Evolutionary conservation across 345 rosid species (phyloP).

Genomic region (Abelmoschus esculentus): DNA sequence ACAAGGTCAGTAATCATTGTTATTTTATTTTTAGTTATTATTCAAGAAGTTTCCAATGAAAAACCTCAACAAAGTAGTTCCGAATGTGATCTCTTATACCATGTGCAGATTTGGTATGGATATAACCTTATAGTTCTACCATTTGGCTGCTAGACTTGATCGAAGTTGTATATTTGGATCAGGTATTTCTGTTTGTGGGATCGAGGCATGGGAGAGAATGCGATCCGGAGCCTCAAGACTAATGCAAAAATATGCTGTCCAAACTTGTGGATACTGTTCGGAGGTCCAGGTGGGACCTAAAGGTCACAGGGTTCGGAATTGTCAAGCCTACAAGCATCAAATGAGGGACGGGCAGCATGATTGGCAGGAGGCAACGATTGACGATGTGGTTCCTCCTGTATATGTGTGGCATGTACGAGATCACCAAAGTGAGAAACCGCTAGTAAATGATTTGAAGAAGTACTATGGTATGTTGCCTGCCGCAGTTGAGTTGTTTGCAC

Average conservation of each 20-base stretch:
- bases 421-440: slow-evolving; percentile 15
- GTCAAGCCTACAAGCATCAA: slow-evolving; percentile 49
- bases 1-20: slow-evolving; percentile 22
- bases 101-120: neutral
- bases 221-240: slow-evolving; percentile 31
- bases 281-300: slow-evolving; percentile 46
- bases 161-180: neutral
- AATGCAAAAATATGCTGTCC: slow-evolving; percentile 36
- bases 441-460: slow-evolving; percentile 35
- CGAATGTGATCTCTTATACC: neutral
- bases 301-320: slow-evolving; percentile 46
- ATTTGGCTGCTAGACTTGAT: neutral
- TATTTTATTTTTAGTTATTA: neutral
- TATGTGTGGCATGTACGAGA: slow-evolving; percentile 43
- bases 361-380: slow-evolving; percentile 47
- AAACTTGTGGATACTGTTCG: slow-evolving; percentile 44
- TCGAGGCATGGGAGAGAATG: slow-evolving; percentile 40
- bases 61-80: neutral
- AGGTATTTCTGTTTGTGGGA: slow-evolving; percentile 28
- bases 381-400: slow-evolving; percentile 38
- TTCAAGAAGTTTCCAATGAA: neutral
- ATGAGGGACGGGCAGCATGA: slow-evolving; percentile 58
- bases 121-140: neutral
- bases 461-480: slow-evolving; percentile 47
- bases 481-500: slow-evolving; percentile 40